A percentile compares a stretch with the other conserved stretches of the same genome.
These are phyloP conservation scores for Gleditsia sinensis DNA, from an alignment of 306 rosid species.

Conservation along the genomic window DNA sequence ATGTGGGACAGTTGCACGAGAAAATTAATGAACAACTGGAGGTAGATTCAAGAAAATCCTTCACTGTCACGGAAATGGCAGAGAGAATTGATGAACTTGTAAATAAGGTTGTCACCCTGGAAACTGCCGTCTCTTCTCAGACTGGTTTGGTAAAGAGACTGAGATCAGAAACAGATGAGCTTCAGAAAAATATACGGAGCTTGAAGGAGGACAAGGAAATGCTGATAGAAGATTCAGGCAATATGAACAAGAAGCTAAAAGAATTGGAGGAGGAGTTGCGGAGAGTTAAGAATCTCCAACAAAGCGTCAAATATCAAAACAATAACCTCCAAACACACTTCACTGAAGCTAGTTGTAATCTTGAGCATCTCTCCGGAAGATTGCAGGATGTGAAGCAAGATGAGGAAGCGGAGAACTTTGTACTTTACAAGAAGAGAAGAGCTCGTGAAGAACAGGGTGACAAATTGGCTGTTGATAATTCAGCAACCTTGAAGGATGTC, in stretches of 20 bases:
- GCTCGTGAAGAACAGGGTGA: slow-evolving; percentile 27
- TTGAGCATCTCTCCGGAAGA: slow-evolving; percentile 67
- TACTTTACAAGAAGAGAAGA: slow-evolving; percentile 39
- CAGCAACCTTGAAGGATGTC: slow-evolving; percentile 23
- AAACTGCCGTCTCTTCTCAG: slow-evolving; percentile 68
- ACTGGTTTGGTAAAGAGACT: slow-evolving; percentile 55
- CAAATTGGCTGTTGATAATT: slow-evolving; percentile 10
- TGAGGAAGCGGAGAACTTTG: slow-evolving; percentile 42
- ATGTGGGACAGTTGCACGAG: slow-evolving; percentile 31
- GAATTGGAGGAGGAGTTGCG: slow-evolving; percentile 71
- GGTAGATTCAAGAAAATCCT: slow-evolving; percentile 36
- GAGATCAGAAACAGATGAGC: slow-evolving; percentile 64
- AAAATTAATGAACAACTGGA: slow-evolving; percentile 49
- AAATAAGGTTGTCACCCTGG: slow-evolving; percentile 65
- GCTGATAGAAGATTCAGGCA: slow-evolving; percentile 57
- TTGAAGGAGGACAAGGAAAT: slow-evolving; percentile 75
- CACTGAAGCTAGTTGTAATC: slow-evolving; percentile 62
- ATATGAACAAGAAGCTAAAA: slow-evolving; percentile 52
- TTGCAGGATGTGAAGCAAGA: slow-evolving; percentile 58
- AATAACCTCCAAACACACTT: slow-evolving; percentile 59
- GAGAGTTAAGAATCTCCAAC: slow-evolving; percentile 54
- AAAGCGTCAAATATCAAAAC: slow-evolving; percentile 47
- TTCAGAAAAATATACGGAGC: slow-evolving; percentile 50
- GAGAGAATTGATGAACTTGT: slow-evolving; percentile 87
- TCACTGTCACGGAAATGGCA: slow-evolving; percentile 75